Conservation (phyloP, 345 rosid species). For the Dimocarpus longan region DNA sequence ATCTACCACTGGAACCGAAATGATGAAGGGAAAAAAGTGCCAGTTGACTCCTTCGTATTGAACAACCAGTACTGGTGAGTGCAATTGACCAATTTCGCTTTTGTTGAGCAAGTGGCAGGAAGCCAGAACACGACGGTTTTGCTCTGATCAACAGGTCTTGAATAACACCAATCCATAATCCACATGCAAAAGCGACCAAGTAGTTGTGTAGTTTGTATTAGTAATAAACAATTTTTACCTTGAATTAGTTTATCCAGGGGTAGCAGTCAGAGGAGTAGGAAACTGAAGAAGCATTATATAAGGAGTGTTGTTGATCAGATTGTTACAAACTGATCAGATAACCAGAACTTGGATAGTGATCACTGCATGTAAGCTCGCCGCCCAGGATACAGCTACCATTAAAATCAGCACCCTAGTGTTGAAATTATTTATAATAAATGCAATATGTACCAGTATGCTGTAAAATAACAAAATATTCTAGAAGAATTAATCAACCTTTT, state of each 20-base stretch:
- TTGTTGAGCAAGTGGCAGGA: background rate
- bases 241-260: constrained; percentile 47
- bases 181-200: background rate
- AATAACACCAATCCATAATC: background rate
- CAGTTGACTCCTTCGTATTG: constrained; percentile 61
- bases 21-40: constrained; percentile 80
- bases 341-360: background rate
- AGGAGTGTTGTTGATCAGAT: constrained; percentile 35
- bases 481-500: too few relatives aligned
- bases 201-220: background rate
- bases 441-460: too few relatives aligned
- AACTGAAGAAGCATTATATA: constrained; percentile 53
- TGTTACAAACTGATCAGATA: constrained; percentile 11
- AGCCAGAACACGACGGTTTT: background rate
- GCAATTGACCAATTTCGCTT: background rate
- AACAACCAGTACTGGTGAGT: constrained; percentile 80
- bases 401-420: too few relatives aligned
- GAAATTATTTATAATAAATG: too few relatives aligned
- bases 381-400: too few relatives aligned
- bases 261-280: constrained; percentile 56
- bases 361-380: too few relatives aligned
- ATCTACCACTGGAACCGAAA: constrained; percentile 91
- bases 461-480: too few relatives aligned
- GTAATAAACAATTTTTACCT: background rate
- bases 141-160: background rate